Conservation (phyloP, 345 rosid species). For the Eucalyptus sp. region DNA sequence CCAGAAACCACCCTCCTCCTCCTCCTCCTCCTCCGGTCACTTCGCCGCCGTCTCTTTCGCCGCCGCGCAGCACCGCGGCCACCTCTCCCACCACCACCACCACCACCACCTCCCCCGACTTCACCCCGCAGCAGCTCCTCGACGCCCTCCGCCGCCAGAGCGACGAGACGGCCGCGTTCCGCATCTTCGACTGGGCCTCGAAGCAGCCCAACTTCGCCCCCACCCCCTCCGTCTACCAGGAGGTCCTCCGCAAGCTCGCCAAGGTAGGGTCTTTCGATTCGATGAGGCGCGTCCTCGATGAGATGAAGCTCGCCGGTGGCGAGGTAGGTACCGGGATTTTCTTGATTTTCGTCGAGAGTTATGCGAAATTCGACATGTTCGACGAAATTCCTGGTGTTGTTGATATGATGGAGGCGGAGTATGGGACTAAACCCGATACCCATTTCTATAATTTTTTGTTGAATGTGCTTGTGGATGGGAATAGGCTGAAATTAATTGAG, state of each 20-base stretch:
- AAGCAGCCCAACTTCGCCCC: conserved; percentile 68
- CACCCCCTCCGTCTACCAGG: conserved; percentile 36
- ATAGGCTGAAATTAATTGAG: conserved; percentile 64
- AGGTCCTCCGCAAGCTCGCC: conserved; percentile 55
- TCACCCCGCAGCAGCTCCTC: conserved; percentile 63
- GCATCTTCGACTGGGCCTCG: conserved; percentile 57
- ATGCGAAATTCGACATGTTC: conserved; percentile 41
- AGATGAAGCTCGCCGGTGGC: conserved; percentile 39
- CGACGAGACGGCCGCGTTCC: conserved; percentile 62
- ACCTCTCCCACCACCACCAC: background rate
- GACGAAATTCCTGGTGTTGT: conserved; percentile 40
- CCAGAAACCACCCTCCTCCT: conserved; percentile 8
- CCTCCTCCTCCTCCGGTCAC: conserved; percentile 5
- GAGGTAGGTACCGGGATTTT: conserved; percentile 27
- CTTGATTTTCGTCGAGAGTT: conserved; percentile 47
- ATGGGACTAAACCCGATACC: conserved; percentile 44
- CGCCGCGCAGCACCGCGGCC: conserved; percentile 8
- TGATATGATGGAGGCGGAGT: conserved; percentile 50
- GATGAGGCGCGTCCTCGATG: conserved; percentile 38
- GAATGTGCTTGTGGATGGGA: conserved; percentile 72
- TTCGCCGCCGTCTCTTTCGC: conserved; percentile 17
- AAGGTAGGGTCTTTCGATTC: conserved; percentile 62
- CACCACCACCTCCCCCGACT: conserved; percentile 22
- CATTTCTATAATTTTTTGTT: conserved; percentile 59
- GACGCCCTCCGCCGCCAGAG: conserved; percentile 60